phyloP scores from a whole-genome alignment of 495 filamentous ascomycete genomes.

The Xylaria cubensis region DNA sequence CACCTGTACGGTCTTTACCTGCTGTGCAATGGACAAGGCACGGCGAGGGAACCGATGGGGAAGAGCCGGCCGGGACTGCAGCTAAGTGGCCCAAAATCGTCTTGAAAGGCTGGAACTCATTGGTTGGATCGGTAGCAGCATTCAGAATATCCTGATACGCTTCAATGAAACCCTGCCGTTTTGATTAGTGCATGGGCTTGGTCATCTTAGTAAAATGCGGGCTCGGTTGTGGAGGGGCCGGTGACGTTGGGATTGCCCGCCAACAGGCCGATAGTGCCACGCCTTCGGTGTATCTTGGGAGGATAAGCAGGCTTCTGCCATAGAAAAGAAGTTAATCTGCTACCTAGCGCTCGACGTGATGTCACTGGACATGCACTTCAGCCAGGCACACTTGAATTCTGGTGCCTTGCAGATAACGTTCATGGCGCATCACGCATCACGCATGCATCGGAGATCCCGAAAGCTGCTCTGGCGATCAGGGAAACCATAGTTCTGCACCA shows the following conservation, averaged over 20 bases:
- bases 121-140: slow-evolving; percentile 42
- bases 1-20: slow-evolving; percentile 70
- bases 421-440: neutral
- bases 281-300: neutral
- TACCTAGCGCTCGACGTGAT: neutral
- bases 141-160: slow-evolving; percentile 61
- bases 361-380: slow-evolving; percentile 8
- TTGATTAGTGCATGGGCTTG: slow-evolving; percentile 11
- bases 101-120: slow-evolving; percentile 46
- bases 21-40: slow-evolving; percentile 58
- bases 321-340: neutral
- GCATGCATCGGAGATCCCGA: neutral
- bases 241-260: slow-evolving; percentile 6
- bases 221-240: neutral
- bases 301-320: neutral
- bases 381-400: neutral
- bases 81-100: slow-evolving; percentile 54
- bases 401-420: neutral
- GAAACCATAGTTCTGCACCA: neutral
- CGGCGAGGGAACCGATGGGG: slow-evolving; percentile 36
- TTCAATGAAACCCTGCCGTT: slow-evolving; percentile 53
- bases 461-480: neutral
- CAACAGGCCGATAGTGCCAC: neutral
- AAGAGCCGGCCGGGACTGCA: slow-evolving; percentile 35
- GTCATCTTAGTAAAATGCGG: neutral